These are phyloP conservation scores for Boletus rufocinnamomeus DNA, from an alignment of 768 basidiomycete species.

Conservation along the genomic window DNA sequence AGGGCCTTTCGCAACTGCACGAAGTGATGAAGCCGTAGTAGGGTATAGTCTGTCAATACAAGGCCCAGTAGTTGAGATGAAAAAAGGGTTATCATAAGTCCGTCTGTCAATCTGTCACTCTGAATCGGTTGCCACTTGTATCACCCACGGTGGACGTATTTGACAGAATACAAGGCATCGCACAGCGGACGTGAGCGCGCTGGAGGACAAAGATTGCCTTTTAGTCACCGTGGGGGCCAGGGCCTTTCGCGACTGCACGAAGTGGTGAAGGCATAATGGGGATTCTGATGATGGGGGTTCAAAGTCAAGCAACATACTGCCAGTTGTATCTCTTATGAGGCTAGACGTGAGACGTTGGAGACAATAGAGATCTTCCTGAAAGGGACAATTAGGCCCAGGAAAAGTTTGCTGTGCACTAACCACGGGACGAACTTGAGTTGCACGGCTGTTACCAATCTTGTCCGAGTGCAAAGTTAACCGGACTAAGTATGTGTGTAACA, in stretches of 20 bases:
- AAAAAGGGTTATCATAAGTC: too few species aligned
- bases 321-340: too few species aligned
- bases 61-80: too few species aligned
- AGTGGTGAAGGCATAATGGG: background rate
- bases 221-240: conserved; percentile 1
- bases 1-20: background rate
- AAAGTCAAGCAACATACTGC: conserved; percentile 14
- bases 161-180: conserved; percentile 24
- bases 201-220: background rate
- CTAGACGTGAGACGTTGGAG: conserved; percentile 10
- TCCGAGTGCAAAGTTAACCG: too few species aligned
- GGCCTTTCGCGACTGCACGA: background rate
- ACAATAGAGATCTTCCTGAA: background rate
- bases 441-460: background rate
- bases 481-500: too few species aligned
- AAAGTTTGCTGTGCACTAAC: too few species aligned
- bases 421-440: too few species aligned
- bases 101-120: too few species aligned
- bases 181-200: background rate
- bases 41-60: too few species aligned
- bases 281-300: conserved; percentile 14
- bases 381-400: background rate
- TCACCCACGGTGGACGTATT: too few species aligned
- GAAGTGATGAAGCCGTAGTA: too few species aligned
- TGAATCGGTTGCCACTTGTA: too few species aligned